Percentiles rank a stretch among this genome's conserved stretches.
phyloP scores from a whole-genome alignment of 2,329 filamentous ascomycete species.

The Chaetomiaceae sp. region DNA sequence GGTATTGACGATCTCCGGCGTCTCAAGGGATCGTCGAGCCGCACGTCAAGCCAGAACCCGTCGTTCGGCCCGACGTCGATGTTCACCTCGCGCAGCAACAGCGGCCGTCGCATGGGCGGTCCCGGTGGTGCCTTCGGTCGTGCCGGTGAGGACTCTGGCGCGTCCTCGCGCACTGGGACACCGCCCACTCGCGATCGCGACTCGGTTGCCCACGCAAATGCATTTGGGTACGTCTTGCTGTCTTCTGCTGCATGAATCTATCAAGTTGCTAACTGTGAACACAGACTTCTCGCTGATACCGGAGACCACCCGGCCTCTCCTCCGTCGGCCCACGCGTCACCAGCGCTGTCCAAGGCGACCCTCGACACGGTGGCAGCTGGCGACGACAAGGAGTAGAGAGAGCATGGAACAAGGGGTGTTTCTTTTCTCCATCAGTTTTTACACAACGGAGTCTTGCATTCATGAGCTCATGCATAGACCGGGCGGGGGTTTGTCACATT shows the following conservation, averaged over 20 bases:
- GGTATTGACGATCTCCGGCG: slow-evolving; percentile 88
- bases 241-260: background rate
- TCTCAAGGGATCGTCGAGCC: slow-evolving; percentile 61
- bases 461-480: slow-evolving; percentile 45
- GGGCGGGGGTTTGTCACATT: slow-evolving; percentile 40
- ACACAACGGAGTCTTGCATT: slow-evolving; percentile 39
- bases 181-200: slow-evolving; percentile 58
- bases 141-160: slow-evolving; percentile 76
- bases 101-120: slow-evolving; percentile 69
- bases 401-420: slow-evolving; percentile 36
- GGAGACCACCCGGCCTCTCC: slow-evolving; percentile 65
- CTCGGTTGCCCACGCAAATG: slow-evolving; percentile 69
- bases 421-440: slow-evolving; percentile 32
- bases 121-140: slow-evolving; percentile 69
- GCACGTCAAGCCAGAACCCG: slow-evolving; percentile 58
- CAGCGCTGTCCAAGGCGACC: slow-evolving; percentile 59
- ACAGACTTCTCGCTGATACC: slow-evolving; percentile 54
- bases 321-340: slow-evolving; percentile 63
- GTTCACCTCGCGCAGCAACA: slow-evolving; percentile 86
- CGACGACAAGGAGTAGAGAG: slow-evolving; percentile 50
- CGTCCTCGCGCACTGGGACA: slow-evolving; percentile 85
- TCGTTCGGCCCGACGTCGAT: slow-evolving; percentile 79
- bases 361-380: slow-evolving; percentile 42
- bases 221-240: slow-evolving; percentile 72
- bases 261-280: slow-evolving; percentile 30